Conservation (phyloP, 495 filamentous ascomycete genomes). For the Penicillium canescens region DNA sequence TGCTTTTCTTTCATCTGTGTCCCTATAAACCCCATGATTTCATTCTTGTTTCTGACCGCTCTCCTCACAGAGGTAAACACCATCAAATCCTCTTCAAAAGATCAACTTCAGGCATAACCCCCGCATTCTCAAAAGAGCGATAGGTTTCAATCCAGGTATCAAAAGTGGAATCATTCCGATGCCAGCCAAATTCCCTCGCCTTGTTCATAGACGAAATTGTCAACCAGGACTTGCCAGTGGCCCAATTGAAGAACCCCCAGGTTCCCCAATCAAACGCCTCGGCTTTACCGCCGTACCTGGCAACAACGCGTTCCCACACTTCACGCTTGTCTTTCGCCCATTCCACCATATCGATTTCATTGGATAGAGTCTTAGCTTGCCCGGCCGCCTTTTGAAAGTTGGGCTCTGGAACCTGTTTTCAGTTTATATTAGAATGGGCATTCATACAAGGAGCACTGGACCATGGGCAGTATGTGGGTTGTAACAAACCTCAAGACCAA, state of each 20-base stretch:
- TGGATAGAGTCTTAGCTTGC: slow-evolving; percentile 10
- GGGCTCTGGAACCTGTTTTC: slow-evolving; percentile 13
- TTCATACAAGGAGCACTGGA: too few relatives aligned
- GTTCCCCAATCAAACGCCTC: slow-evolving; percentile 27
- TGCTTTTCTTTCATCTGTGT: too few relatives aligned
- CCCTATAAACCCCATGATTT: too few relatives aligned
- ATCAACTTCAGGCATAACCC: slow-evolving; percentile 16
- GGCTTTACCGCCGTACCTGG: slow-evolving; percentile 20
- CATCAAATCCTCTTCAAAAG: neutral
- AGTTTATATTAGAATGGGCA: neutral
- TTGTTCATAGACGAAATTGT: slow-evolving; percentile 24
- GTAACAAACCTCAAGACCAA: slow-evolving; percentile 18
- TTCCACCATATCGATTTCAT: slow-evolving; percentile 26
- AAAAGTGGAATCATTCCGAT: slow-evolving; percentile 11
- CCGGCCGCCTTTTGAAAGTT: slow-evolving; percentile 14
- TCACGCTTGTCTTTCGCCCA: slow-evolving; percentile 31
- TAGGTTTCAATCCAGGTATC: slow-evolving; percentile 27
- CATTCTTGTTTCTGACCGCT: too few relatives aligned
- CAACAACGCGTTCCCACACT: slow-evolving; percentile 26
- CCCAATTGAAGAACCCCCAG: slow-evolving; percentile 31
- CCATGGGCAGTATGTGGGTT: neutral
- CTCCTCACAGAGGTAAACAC: too few relatives aligned
- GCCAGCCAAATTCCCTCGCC: slow-evolving; percentile 26
- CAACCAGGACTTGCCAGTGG: slow-evolving; percentile 18
- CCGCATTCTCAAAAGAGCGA: slow-evolving; percentile 23